These are phyloP conservation scores for Cadophora sp. DNA, from an alignment of 2,329 filamentous ascomycete genomes.

Conservation along the genomic window DNA sequence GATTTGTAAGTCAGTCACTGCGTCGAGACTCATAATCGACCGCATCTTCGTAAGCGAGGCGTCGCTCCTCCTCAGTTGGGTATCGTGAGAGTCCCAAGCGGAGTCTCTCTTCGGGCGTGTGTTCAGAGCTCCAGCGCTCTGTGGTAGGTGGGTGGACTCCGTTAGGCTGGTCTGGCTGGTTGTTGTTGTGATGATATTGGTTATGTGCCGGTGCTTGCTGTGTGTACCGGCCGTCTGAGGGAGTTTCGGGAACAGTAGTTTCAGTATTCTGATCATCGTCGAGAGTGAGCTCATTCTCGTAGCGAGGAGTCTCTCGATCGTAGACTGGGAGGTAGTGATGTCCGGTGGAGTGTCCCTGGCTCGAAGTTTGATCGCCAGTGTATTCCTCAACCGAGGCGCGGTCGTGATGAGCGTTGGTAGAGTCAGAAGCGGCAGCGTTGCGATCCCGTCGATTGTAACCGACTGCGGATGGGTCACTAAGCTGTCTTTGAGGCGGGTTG, in stretches of 20 bases:
- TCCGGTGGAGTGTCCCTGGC: background rate
- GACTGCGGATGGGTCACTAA: background rate
- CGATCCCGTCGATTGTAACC: background rate
- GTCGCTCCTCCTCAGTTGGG: constrained; percentile 15
- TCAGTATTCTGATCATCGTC: background rate
- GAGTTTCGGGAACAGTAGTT: background rate
- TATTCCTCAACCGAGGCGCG: background rate
- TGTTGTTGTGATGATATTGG: background rate
- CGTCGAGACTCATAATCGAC: constrained; percentile 14
- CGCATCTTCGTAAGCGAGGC: constrained; percentile 13
- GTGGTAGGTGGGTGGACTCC: constrained; percentile 17
- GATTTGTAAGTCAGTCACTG: background rate
- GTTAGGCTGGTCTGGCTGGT: constrained; percentile 4
- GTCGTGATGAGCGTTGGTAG: background rate
- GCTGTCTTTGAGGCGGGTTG: background rate
- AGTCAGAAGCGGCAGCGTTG: background rate
- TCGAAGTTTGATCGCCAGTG: background rate
- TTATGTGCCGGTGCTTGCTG: background rate
- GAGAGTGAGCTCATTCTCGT: constrained; percentile 5
- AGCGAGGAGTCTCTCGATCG: background rate
- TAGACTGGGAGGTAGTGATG: background rate
- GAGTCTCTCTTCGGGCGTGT: constrained; percentile 25
- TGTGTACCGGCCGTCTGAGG: background rate
- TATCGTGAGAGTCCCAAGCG: constrained; percentile 25
- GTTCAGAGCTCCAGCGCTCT: constrained; percentile 17